Conservation (phyloP, 495 filamentous ascomycete genomes). For the Evansstolkia leycettana region DNA sequence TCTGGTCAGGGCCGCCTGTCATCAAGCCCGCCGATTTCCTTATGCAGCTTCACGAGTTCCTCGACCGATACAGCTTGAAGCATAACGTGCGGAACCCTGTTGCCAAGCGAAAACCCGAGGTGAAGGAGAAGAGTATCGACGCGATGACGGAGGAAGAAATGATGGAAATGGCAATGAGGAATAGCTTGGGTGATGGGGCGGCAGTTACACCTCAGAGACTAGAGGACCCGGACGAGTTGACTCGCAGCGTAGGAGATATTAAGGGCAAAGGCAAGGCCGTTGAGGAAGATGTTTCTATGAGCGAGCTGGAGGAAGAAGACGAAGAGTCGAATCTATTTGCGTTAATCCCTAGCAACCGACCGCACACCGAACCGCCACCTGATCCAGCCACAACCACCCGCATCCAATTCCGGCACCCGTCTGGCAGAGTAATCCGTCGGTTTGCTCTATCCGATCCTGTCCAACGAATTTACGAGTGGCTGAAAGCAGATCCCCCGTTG, state of each 20-base stretch:
- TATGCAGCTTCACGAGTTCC: constrained; percentile 84
- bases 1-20: constrained; percentile 78
- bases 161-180: constrained; percentile 84
- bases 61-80: constrained; percentile 86
- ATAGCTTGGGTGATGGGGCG: constrained; percentile 49
- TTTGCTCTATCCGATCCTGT: constrained; percentile 76
- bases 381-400: constrained; percentile 64
- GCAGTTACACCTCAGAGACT: constrained; percentile 21
- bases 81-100: constrained; percentile 86
- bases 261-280: constrained; percentile 56
- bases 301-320: constrained; percentile 11
- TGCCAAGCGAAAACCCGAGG: constrained; percentile 62
- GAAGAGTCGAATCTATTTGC: constrained; percentile 39
- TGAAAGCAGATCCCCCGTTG: constrained; percentile 64
- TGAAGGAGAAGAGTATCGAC: constrained; percentile 59
- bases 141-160: constrained; percentile 95
- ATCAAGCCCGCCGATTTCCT: constrained; percentile 71
- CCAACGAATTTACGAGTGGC: constrained; percentile 82
- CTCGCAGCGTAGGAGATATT: constrained; percentile 42
- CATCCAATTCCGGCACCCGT: constrained; percentile 79
- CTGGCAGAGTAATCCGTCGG: constrained; percentile 67
- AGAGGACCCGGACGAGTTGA: constrained; percentile 77
- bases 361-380: constrained; percentile 64
- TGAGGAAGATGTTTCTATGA: constrained; percentile 27
- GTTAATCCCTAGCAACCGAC: constrained; percentile 53